Evolutionary conservation across 805 yeast genomes (phyloP).

Genomic region (Ogataea siamensis): DNA sequence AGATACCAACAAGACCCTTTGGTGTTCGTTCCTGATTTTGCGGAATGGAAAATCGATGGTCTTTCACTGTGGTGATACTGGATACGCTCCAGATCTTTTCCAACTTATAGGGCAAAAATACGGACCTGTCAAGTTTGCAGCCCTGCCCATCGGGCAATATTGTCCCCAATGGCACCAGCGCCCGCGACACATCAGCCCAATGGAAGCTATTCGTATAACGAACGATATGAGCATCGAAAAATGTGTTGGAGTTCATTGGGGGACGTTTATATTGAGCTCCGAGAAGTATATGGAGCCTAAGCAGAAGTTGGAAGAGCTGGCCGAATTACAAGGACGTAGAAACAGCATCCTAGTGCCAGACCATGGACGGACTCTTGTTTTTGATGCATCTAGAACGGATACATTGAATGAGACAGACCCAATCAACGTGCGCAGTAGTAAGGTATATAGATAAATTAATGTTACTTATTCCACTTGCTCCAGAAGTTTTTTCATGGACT

Average conservation of each 20-base stretch:
- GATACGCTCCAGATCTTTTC: conserved; percentile 76
- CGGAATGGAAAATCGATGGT: conserved; percentile 67
- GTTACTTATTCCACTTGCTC: neutral
- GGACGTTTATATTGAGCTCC: conserved; percentile 85
- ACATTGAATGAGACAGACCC: conserved; percentile 15
- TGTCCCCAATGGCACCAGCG: conserved; percentile 93
- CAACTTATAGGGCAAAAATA: conserved; percentile 58
- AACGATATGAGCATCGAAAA: conserved; percentile 56
- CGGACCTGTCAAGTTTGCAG: conserved; percentile 65
- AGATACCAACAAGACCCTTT: conserved; percentile 77
- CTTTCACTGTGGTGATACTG: conserved; percentile 95
- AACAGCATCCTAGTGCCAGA: conserved; percentile 60
- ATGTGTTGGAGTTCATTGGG: conserved; percentile 93
- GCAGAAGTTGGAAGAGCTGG: conserved; percentile 48
- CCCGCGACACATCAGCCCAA: conserved; percentile 84
- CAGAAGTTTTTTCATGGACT: conserved; percentile 21
- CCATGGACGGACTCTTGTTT: conserved; percentile 68
- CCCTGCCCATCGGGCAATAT: conserved; percentile 93
- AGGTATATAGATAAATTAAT: conserved; percentile 7
- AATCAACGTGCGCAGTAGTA: conserved; percentile 16
- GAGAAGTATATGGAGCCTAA: conserved; percentile 89
- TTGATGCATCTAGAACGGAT: conserved; percentile 36
- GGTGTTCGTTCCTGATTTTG: conserved; percentile 83
- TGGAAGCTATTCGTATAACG: conserved; percentile 69
- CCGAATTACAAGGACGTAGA: conserved; percentile 38